phyloP scores from a whole-genome alignment of 129 eudicot genomes.

The Artemisia tridentata region DNA sequence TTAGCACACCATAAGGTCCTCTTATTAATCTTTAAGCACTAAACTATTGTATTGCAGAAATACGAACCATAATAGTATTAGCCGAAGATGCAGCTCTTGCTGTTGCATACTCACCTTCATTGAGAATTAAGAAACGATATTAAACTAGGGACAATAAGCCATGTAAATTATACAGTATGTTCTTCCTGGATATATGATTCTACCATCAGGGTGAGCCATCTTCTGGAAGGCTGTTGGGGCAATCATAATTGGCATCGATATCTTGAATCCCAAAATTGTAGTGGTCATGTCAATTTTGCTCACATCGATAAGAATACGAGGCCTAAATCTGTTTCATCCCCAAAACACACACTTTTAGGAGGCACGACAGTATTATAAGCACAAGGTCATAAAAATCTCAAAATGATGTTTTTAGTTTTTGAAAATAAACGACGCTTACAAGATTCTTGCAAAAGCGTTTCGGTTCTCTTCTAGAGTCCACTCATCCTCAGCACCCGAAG shows the following conservation, averaged over 20 bases:
- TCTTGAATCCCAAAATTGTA: conserved; percentile 80
- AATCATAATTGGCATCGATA: conserved; percentile 90
- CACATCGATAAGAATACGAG: conserved; percentile 88
- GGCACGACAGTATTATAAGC: not conserved
- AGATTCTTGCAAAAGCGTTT: conserved; percentile 84
- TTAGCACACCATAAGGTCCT: not conserved
- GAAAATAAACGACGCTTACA: conserved; percentile 39
- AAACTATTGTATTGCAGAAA: not conserved
- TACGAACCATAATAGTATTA: conserved; percentile 40
- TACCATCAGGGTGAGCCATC: conserved; percentile 99
- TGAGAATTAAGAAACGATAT: not conserved
- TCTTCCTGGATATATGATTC: not conserved
- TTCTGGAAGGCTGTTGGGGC: conserved; percentile 94
- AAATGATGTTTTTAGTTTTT: not conserved
- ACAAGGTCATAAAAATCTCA: not conserved
- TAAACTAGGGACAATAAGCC: not conserved
- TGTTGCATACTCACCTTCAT: conserved; percentile 41
- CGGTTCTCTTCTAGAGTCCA: conserved; percentile 72
- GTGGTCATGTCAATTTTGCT: conserved; percentile 87
- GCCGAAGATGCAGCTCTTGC: conserved; percentile 47
- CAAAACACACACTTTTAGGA: conserved; percentile 2
- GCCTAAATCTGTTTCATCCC: conserved; percentile 67
- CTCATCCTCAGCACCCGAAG: conserved; percentile 49
- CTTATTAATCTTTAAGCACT: not conserved
- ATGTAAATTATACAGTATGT: not conserved